Base-by-base conservation (phyloP, 371 early-diverging fungal genomes). In the Apophysomyces trapeziformis region DNA sequence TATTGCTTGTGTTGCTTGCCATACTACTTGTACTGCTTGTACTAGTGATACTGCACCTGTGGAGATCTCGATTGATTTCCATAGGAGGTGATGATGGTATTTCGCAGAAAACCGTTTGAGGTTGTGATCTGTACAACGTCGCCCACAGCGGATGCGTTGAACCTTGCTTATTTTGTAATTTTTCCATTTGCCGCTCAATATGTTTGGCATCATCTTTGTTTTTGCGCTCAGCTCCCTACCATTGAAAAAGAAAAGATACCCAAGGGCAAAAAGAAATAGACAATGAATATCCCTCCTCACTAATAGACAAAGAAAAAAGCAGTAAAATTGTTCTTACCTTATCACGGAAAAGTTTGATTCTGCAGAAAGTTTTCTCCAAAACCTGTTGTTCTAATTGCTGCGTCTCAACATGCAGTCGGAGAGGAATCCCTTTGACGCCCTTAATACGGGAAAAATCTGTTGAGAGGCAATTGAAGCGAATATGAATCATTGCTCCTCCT, bases 151-250 rank as follows among this genome's bases (percentile, higher is more conserved):
- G 75, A 61, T 80, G 80, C 7, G 73, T 61, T 60, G 77, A 75
- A 38, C 77, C 77, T 46, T 72, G 73, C 46, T 77, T 76, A 26
- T 50, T 50, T 37, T 79, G 74, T 78, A 85, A 75, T 61, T 85
- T 85, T 61, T 85, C 84, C 72, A 79, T 72, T 72, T 83, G 76
- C 63, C 85, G 82, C 61, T 85, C 85, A 36, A 86, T 60, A 63
- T 87, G 86, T 36, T 78, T 79, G 43, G 82, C 75, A 59, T 87
- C 87, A 61, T 87, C 87, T 68, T 86, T 87, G 59, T 85, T 81
- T 65, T 87, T 87, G 6, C 87, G 74, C 58, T 87, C 86, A 12
- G 87, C 86, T 7, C 87, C 87, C 84, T 84, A 68, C 26, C 18
- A 21, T 36, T 38, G 26, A 26, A 26, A 26, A 26, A 57, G 59